phyloP scores from a whole-genome alignment of 768 basidiomycete species.

The Tremella fuciformis region DNA sequence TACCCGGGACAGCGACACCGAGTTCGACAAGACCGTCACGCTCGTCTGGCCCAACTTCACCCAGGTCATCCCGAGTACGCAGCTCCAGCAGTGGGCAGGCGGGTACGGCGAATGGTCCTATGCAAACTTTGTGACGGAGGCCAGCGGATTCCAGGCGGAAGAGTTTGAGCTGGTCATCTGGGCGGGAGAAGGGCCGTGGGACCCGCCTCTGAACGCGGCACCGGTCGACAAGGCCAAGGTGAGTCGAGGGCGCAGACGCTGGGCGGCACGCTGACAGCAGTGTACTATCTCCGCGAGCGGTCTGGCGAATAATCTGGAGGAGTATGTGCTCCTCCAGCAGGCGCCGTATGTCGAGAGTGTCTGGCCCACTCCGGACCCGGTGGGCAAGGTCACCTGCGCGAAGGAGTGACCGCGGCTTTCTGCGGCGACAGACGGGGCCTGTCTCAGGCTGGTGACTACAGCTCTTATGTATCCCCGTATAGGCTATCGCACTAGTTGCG shows the following conservation, averaged over 20 bases:
- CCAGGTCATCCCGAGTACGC: not conserved
- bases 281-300: constrained; percentile 1
- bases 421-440: no score
- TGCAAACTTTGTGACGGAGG: not conserved
- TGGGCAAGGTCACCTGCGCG: not conserved
- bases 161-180: constrained; percentile 4
- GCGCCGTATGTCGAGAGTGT: constrained; percentile 1
- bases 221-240: not conserved
- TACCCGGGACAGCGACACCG: no score
- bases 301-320: not conserved
- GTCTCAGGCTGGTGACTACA: no score
- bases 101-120: constrained; percentile 1
- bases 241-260: not conserved
- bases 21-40: not conserved
- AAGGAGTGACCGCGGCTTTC: no score
- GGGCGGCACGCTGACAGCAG: not conserved
- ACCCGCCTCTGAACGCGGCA: constrained; percentile 3
- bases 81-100: not conserved
- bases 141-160: not conserved
- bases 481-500: no score
- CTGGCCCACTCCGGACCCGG: constrained; percentile 1
- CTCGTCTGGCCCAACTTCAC: constrained; percentile 3
- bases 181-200: not conserved
- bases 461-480: no score
- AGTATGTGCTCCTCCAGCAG: not conserved